Conservation (phyloP, 805 yeast genomes). For the Nakazawaea ernobii region DNA sequence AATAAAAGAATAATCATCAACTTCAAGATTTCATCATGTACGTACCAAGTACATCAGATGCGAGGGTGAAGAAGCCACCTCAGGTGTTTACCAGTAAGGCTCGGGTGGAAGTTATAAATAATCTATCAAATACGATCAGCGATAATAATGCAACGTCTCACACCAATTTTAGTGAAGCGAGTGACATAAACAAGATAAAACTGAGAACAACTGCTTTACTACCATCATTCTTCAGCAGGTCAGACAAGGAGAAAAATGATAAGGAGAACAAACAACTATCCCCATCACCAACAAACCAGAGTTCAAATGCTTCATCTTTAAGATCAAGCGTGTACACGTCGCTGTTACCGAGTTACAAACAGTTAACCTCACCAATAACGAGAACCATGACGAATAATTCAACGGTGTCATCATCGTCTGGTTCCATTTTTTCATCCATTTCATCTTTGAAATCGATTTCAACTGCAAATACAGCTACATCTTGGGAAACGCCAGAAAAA, state of each 20-base stretch:
- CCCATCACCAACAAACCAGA: background rate
- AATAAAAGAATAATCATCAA: background rate
- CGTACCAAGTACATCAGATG: slow-evolving; percentile 8
- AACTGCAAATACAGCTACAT: background rate
- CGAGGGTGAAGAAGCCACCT: slow-evolving; percentile 12
- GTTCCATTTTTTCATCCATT: slow-evolving; percentile 4
- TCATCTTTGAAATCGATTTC: slow-evolving; percentile 3
- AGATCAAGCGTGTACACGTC: slow-evolving; percentile 8
- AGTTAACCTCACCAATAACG: slow-evolving; percentile 3
- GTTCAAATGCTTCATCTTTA: slow-evolving; percentile 5
- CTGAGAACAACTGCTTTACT: slow-evolving; percentile 1
- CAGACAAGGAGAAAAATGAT: slow-evolving; percentile 1
- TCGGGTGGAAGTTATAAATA: slow-evolving; percentile 18
- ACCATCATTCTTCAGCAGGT: slow-evolving; percentile 2
- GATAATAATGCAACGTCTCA: background rate
- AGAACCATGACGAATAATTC: slow-evolving; percentile 7
- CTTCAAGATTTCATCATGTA: slow-evolving; percentile 1
- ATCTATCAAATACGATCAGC: slow-evolving; percentile 10
- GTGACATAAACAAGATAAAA: background rate
- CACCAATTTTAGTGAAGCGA: background rate
- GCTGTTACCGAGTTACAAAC: slow-evolving; percentile 9
- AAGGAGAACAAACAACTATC: slow-evolving; percentile 9
- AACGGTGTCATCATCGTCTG: background rate
- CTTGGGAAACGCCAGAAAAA: background rate
- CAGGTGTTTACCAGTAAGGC: slow-evolving; percentile 21